A percentile compares a stretch with the other conserved stretches of the same genome.
Conservation (phyloP, 2,329 filamentous ascomycete species). For the Paracoccidioides lutzii region DNA sequence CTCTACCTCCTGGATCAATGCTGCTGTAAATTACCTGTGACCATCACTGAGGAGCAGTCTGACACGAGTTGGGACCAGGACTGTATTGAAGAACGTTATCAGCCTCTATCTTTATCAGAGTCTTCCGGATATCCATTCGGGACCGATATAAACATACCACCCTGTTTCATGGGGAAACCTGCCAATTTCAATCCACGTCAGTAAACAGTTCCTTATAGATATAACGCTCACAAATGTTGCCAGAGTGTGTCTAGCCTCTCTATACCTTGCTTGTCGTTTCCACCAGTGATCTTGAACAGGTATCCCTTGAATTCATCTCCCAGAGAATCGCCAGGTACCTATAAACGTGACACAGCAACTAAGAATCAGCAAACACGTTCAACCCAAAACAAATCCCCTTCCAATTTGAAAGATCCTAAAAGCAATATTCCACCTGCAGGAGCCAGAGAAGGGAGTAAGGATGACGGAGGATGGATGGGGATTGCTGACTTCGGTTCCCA, state of each 20-base stretch:
- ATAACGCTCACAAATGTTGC: background rate
- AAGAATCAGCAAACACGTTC: conserved; percentile 1
- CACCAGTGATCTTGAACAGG: conserved; percentile 98
- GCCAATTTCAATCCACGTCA: conserved; percentile 14
- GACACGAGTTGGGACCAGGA: conserved; percentile 91
- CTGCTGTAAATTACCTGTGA: conserved; percentile 45
- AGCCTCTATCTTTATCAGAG: conserved; percentile 15
- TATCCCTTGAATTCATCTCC: conserved; percentile 99
- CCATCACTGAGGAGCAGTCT: conserved; percentile 88
- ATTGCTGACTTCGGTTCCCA: conserved; percentile 44
- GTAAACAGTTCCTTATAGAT: conserved; percentile 6
- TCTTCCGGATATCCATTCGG: conserved; percentile 12
- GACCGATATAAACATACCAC: conserved; percentile 39
- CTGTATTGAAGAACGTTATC: conserved; percentile 30
- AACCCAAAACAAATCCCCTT: background rate
- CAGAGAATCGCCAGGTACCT: conserved; percentile 86
- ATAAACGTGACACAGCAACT: conserved; percentile 9
- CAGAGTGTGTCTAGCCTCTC: background rate
- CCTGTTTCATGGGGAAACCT: conserved; percentile 99
- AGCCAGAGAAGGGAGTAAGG: background rate
- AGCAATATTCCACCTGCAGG: background rate
- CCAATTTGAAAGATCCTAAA: background rate
- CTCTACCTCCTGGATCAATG: background rate
- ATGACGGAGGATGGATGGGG: conserved; percentile 11
- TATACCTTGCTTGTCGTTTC: conserved; percentile 97